Conservation (phyloP, 2,329 filamentous ascomycete species). For the Ophiostoma sp. region DNA sequence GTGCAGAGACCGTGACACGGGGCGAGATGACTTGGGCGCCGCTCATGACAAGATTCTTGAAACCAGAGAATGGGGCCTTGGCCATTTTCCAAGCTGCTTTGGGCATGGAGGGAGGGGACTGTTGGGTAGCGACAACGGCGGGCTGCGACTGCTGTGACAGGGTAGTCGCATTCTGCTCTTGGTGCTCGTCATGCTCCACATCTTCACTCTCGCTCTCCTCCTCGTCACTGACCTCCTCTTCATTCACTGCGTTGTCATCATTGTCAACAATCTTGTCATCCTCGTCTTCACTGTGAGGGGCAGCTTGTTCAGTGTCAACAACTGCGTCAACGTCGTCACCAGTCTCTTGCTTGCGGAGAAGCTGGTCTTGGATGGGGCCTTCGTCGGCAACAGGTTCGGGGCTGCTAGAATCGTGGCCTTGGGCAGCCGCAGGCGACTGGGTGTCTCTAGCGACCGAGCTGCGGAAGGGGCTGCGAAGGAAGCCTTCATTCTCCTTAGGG, state of each 20-base stretch:
- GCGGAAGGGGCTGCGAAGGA: conserved; percentile 58
- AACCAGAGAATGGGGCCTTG: conserved; percentile 36
- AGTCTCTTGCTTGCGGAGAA: conserved; percentile 1
- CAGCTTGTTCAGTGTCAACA: not conserved
- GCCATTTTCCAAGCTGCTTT: conserved; percentile 34
- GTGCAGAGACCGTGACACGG: conserved; percentile 3
- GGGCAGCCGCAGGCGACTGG: conserved; percentile 34
- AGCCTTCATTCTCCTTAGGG: conserved; percentile 51
- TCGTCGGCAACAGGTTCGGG: conserved; percentile 10
- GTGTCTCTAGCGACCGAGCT: conserved; percentile 39
- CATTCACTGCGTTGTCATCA: not conserved
- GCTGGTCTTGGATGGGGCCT: not conserved
- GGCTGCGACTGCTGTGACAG: conserved; percentile 12
- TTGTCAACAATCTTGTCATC: not conserved
- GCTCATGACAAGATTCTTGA: conserved; percentile 38
- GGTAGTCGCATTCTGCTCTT: not conserved
- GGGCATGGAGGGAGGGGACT: conserved; percentile 20
- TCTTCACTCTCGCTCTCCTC: not conserved
- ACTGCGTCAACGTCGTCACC: not conserved
- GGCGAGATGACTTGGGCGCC: conserved; percentile 38
- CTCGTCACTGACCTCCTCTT: not conserved
- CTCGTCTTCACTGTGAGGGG: not conserved
- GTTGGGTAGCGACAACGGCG: not conserved
- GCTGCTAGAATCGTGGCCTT: not conserved
- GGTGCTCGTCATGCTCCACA: not conserved